Conservation (phyloP, 768 basidiomycete genomes). For the Psilocybe sp. region DNA sequence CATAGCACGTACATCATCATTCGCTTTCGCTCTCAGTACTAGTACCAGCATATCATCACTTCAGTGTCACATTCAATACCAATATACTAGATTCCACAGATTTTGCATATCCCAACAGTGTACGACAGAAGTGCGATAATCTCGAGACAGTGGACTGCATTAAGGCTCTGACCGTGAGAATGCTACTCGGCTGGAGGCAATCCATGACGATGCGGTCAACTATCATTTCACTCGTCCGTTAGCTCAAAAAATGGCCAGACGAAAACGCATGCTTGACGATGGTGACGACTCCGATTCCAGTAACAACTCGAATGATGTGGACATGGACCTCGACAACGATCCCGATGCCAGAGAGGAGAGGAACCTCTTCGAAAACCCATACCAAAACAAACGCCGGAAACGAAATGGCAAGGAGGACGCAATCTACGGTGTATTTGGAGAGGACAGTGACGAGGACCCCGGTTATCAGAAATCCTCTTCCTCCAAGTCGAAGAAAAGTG, state of each 20-base stretch:
- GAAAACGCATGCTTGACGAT: slow-evolving; percentile 75
- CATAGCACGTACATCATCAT: slow-evolving; percentile 1
- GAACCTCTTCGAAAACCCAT: slow-evolving; percentile 74
- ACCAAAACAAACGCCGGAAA: slow-evolving; percentile 65
- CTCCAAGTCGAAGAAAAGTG: slow-evolving; percentile 39
- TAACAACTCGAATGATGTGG: slow-evolving; percentile 49
- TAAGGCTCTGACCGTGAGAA: neutral
- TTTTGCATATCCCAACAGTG: too few relatives aligned
- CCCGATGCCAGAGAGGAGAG: slow-evolving; percentile 72
- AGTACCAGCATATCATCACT: neutral
- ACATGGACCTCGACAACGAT: slow-evolving; percentile 45
- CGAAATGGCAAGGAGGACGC: slow-evolving; percentile 69
- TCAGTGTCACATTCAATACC: neutral
- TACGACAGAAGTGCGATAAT: too few relatives aligned
- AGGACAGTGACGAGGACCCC: slow-evolving; percentile 65
- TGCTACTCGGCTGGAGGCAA: too few relatives aligned
- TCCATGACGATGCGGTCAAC: neutral
- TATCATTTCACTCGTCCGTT: too few relatives aligned
- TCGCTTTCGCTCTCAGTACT: neutral
- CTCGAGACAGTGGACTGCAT: too few relatives aligned
- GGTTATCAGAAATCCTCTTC: slow-evolving; percentile 2
- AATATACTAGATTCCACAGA: neutral
- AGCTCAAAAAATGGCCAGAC: slow-evolving; percentile 54
- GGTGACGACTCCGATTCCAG: slow-evolving; percentile 74
- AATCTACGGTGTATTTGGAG: slow-evolving; percentile 73